Conservation (phyloP, 2,329 filamentous ascomycete species). For the Colletotrichum graminicola region DNA sequence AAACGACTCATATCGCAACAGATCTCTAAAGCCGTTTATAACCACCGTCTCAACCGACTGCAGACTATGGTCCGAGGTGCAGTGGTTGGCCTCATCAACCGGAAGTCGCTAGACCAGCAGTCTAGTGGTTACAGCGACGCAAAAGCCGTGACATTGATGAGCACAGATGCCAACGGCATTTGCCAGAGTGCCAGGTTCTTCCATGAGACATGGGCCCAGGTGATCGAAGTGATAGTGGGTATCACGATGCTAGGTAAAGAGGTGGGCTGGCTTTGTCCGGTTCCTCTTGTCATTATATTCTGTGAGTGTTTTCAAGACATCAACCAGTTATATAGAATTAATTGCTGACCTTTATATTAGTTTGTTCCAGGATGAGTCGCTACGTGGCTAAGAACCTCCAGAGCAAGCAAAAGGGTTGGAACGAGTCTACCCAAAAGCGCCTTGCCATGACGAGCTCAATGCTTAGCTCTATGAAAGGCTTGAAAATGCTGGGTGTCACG, state of each 20-base stretch:
- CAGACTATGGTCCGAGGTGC: slow-evolving; percentile 26
- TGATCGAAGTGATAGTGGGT: slow-evolving; percentile 42
- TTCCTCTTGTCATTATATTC: slow-evolving; percentile 55
- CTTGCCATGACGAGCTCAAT: slow-evolving; percentile 48
- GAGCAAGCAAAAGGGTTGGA: slow-evolving; percentile 26
- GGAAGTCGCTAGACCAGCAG: slow-evolving; percentile 1
- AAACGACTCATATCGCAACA: neutral
- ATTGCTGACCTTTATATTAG: neutral
- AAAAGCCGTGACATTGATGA: slow-evolving; percentile 39
- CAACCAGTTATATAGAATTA: neutral
- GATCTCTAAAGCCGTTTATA: slow-evolving; percentile 10
- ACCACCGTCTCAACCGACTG: slow-evolving; percentile 17
- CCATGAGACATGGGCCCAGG: slow-evolving; percentile 44
- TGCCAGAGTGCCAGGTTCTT: slow-evolving; percentile 35
- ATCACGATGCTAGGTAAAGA: slow-evolving; percentile 42
- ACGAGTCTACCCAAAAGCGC: slow-evolving; percentile 45
- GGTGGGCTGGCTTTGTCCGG: slow-evolving; percentile 43
- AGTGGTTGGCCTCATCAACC: slow-evolving; percentile 22
- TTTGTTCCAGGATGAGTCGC: slow-evolving; percentile 24
- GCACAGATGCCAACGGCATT: slow-evolving; percentile 38
- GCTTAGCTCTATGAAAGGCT: slow-evolving; percentile 51
- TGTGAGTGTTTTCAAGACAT: slow-evolving; percentile 41
- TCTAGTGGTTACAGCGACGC: slow-evolving; percentile 10
- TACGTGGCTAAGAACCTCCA: slow-evolving; percentile 26
- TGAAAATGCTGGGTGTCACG: slow-evolving; percentile 53